Conservation (phyloP, 345 rosid genomes). For the Populus deltoides region DNA sequence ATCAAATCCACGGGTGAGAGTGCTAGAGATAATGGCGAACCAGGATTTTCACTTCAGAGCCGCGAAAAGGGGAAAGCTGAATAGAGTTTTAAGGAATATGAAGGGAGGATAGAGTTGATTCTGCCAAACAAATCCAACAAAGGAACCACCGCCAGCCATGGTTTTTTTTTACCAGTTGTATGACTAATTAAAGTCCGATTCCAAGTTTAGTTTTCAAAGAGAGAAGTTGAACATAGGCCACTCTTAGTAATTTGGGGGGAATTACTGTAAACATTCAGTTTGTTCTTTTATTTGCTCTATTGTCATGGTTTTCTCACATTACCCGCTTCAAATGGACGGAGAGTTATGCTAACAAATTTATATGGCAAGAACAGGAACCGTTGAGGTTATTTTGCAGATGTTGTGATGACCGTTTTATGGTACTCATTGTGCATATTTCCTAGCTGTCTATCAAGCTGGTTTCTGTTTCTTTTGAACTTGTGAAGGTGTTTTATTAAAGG, state of each 20-base stretch:
- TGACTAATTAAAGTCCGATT: neutral
- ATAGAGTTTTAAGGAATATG: slow-evolving; percentile 5
- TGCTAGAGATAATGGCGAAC: slow-evolving; percentile 16
- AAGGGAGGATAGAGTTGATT: neutral
- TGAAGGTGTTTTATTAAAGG: neutral
- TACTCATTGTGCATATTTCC: neutral
- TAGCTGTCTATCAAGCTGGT: neutral
- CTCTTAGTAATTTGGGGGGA: neutral
- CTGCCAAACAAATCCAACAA: neutral
- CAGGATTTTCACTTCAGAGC: slow-evolving; percentile 65
- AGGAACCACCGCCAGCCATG: neutral
- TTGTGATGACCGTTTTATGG: neutral
- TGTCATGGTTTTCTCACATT: neutral
- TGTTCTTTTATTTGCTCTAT: neutral
- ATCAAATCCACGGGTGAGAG: slow-evolving; percentile 26
- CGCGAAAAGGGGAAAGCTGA: slow-evolving; percentile 29
- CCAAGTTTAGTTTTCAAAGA: neutral
- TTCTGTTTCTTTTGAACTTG: neutral
- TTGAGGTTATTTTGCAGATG: neutral
- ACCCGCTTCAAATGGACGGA: neutral
- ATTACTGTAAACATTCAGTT: neutral
- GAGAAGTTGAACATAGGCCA: neutral
- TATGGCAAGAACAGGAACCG: neutral
- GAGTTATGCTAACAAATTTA: neutral
- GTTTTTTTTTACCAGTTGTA: neutral